These are phyloP conservation scores for Penium margaritaceum DNA, from an alignment of 139 green algal genomes.

Conservation along the genomic window DNA sequence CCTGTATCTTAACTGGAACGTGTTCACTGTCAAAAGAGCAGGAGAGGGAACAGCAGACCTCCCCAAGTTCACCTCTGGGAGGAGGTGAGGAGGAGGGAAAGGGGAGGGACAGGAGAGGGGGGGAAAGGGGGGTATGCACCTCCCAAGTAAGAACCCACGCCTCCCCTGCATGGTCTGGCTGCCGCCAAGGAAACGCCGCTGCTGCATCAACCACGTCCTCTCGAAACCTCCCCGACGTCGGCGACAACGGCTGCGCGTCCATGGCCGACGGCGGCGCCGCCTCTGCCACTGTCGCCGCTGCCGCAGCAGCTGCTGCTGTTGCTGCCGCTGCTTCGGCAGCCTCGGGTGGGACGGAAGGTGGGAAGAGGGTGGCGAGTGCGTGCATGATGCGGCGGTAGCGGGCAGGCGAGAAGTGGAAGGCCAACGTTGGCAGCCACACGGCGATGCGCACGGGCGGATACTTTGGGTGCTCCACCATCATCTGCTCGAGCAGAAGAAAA, in stretches of 20 bases:
- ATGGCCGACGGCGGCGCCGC: no score
- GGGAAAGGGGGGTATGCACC: no score
- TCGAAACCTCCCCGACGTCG: background rate
- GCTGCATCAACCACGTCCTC: background rate
- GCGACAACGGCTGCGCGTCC: no score
- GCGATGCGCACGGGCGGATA: constrained; percentile 50
- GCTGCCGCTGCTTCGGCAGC: background rate
- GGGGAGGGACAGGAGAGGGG: no score
- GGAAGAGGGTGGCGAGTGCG: constrained; percentile 37
- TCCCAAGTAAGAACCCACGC: constrained; percentile 49
- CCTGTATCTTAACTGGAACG: no score
- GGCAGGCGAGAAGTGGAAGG: constrained; percentile 64
- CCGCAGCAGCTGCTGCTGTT: no score
- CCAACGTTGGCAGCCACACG: constrained; percentile 53
- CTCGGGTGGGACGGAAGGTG: background rate
- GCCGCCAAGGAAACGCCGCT: background rate
- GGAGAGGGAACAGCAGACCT: no score
- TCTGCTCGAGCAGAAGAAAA: constrained; percentile 38
- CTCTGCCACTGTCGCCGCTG: no score
- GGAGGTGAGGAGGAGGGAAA: no score
- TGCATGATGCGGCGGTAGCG: constrained; percentile 57
- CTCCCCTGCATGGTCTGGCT: constrained; percentile 40
- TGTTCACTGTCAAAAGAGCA: no score
- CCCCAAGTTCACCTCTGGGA: no score
- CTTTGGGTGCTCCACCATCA: constrained; percentile 48